A percentile compares a stretch with the other conserved stretches of the same genome.
Evolutionary conservation across 2,329 filamentous ascomycete genomes (phyloP).

Genomic region (Colletotrichum sp.): DNA sequence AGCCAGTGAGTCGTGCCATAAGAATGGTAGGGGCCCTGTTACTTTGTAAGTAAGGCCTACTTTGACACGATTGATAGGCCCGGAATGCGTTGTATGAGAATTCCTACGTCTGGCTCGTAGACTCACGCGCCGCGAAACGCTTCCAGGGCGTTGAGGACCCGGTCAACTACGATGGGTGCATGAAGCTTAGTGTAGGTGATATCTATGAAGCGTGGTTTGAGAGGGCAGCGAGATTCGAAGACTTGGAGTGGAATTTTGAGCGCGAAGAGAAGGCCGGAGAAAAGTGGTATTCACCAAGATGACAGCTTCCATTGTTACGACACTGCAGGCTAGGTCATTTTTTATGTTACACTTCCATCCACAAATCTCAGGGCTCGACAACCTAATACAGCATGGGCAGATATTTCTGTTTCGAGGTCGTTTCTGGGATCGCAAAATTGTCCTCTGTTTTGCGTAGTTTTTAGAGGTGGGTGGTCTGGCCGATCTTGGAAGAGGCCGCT

Average conservation of each 20-base stretch:
- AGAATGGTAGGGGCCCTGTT: fast-evolving
- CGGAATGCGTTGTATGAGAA: background rate
- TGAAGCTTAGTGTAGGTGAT: background rate
- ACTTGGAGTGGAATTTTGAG: background rate
- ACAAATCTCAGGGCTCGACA: too few species aligned
- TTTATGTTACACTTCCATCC: too few species aligned
- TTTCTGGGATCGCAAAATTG: fast-evolving
- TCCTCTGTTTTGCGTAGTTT: too few species aligned
- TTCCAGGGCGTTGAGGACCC: background rate
- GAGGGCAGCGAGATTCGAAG: background rate
- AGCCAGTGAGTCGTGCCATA: background rate
- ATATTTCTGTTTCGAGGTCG: too few species aligned
- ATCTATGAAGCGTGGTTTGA: background rate
- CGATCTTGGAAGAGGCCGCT: too few species aligned
- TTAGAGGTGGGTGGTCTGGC: too few species aligned
- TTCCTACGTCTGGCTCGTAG: background rate
- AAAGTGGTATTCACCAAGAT: background rate
- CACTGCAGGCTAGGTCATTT: background rate
- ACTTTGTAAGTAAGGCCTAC: background rate
- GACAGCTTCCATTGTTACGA: background rate
- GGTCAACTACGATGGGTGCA: background rate
- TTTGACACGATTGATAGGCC: background rate
- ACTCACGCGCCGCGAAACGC: background rate
- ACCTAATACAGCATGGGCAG: too few species aligned
- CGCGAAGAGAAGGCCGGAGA: background rate